Evolutionary conservation across 306 rosid species (phyloP).

Genomic region (Morella rubra): DNA sequence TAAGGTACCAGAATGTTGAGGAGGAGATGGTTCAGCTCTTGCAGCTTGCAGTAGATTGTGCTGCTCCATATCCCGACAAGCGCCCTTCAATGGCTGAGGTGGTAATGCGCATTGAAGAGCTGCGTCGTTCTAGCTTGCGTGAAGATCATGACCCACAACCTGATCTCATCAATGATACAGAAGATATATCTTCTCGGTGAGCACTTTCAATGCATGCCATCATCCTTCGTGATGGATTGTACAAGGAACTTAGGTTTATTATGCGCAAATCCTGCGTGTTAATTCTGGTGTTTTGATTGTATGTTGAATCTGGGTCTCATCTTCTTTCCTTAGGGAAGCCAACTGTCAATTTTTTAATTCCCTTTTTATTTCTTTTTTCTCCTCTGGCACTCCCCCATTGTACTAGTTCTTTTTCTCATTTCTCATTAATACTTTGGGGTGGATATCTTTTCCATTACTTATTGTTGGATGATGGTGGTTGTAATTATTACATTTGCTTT

Average conservation of each 20-base stretch:
- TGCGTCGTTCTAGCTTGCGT: slow-evolving; percentile 37
- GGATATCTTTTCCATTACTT: slow-evolving; percentile 34
- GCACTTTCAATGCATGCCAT: slow-evolving; percentile 2
- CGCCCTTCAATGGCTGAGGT: slow-evolving; percentile 65
- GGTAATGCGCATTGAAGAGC: slow-evolving; percentile 45
- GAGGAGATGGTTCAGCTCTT: slow-evolving; percentile 68
- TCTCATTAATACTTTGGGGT: slow-evolving; percentile 24
- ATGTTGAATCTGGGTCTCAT: slow-evolving; percentile 23
- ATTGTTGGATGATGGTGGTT: slow-evolving; percentile 47
- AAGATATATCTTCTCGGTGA: slow-evolving; percentile 39
- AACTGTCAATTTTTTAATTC: slow-evolving; percentile 24
- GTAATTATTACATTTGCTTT: slow-evolving; percentile 50
- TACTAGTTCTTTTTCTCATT: slow-evolving; percentile 5
- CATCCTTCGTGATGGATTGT: slow-evolving; percentile 17
- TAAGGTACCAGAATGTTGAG: slow-evolving; percentile 53
- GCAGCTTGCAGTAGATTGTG: slow-evolving; percentile 68
- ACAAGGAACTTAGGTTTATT: slow-evolving; percentile 21
- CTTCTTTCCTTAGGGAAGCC: slow-evolving; percentile 33
- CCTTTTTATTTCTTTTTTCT: background rate
- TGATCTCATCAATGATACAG: slow-evolving; percentile 38
- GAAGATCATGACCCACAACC: slow-evolving; percentile 44
- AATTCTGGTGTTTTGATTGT: slow-evolving; percentile 44
- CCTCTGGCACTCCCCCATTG: slow-evolving; percentile 17
- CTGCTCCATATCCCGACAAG: slow-evolving; percentile 55
- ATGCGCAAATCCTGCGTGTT: slow-evolving; percentile 21